Base-by-base conservation (phyloP, 2,329 filamentous ascomycete genomes). In the Mycosphaerelloides madeirae region DNA sequence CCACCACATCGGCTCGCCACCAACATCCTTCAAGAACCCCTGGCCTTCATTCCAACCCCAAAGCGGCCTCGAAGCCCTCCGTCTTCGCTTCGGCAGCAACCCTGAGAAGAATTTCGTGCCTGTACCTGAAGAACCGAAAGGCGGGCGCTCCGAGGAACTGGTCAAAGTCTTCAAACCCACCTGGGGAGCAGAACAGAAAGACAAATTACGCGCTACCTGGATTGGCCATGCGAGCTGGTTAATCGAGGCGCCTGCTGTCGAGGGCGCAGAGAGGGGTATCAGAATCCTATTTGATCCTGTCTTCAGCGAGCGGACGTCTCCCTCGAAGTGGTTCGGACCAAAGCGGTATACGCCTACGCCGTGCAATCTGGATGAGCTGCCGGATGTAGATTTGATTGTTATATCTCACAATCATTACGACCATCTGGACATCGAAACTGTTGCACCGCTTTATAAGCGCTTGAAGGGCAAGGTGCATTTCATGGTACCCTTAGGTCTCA, bases 401-500 rank as follows among this genome's bases (percentile, higher is more conserved):
- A 76, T 79, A 37, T 75, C 70, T 42, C 77, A 80, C 56, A 75
- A 78, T 50, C 76, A 79, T 54, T 78, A 77, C 52, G 75, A 79
- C 50, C 76, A 79, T 47, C 64, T 78, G 38, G 74, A 78, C 48
- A 59, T 65, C 4, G 61, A 66, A 14, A 73, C 72, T 0, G 58
- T 79, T 31, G 64, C 56, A 45, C 57, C 64, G 18, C 52, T 74
- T 14, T 70, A 70, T 50, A 52, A 49, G 31, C 62, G 59, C 25
- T 64, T 65, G 31, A 62, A 64, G 13, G 62, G 64, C 0, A 48
- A 62, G 3, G 31, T 73, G 22, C 66, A 68, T 37, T 71, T 74
- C 47, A 61, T 75, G 35, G 71, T 66, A 19, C 65, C 58, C 0
- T 50, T 75, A 22, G 65, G 69, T 20, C 62, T 67, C 11, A 69